Evolutionary conservation across 257 asterid genomes (phyloP), one percentile per base, ranked within the genome.

Genomic region (Nicotiana obtusifolia): DNA sequence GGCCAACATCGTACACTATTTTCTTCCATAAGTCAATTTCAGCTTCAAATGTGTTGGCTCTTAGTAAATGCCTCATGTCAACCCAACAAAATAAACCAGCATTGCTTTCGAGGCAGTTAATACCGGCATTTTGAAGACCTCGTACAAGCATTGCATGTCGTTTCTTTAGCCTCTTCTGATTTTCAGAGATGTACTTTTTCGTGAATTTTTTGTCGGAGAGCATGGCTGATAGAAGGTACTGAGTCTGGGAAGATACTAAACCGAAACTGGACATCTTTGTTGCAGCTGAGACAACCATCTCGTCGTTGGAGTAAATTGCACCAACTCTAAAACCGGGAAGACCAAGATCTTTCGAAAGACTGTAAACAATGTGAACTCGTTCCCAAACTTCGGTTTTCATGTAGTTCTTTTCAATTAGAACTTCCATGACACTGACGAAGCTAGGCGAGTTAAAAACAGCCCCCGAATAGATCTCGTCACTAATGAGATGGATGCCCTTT

Each of bases 191-290:
- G 87, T 91, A 94, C 0, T 44, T 85, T 41, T n/a, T 87, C 0
- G 92, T 77, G 81, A 94, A 94, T n/a, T 78, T 86, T 2, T 89
- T 84, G 86, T 94, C 94, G 0, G 97, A 90, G 19, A 92, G 92
- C 92, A 94, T 90, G 44, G 87, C 91, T 1, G 97, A 87, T 0
- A 94, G 88, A 2, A 92, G 90, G 33, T 91, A 87, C 67, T 94
- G 97, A 2, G 97, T 92, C 37, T 92, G 98, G 0, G 98, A 94
- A 1, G 98, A 94, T n/a, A 94, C 86, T 7, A 94, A 62, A 7
- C 97, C 97, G 83, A 94, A 94, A 76, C 97, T 94, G 0, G 97
- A 94, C 98, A 94, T 94, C 60, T 94, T 94, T 0, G 97, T 94
- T 0, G 97, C 97, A 0, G 97, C 95, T 0, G 92, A 80, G n/a